Evolutionary conservation across 768 basidiomycete species (phyloP).

Genomic region (Podaxis sp.): DNA sequence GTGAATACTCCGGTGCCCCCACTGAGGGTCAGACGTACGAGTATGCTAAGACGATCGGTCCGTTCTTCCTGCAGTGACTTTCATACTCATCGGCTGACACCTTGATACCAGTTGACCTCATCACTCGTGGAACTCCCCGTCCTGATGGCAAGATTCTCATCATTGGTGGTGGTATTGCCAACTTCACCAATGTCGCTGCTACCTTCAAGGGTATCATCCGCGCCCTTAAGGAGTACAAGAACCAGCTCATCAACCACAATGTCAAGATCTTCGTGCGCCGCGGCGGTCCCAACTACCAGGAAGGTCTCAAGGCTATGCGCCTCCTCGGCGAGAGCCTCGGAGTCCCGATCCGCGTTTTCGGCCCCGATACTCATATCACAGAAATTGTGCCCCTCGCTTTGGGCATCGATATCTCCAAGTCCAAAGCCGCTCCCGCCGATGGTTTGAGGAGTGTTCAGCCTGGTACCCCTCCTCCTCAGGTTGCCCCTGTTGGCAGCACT

Average conservation of each 20-base stretch:
- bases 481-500: conserved; percentile 33
- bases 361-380: conserved; percentile 98
- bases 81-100: conserved; percentile 2
- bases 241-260: conserved; percentile 72
- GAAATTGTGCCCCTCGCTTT: conserved; percentile 98
- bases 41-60: conserved; percentile 96
- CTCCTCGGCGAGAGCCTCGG: conserved; percentile 95
- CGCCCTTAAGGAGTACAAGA: conserved; percentile 91
- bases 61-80: conserved; percentile 24
- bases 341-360: conserved; percentile 95
- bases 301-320: conserved; percentile 95
- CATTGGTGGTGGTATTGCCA: conserved; percentile 99
- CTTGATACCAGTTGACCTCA: conserved; percentile 67
- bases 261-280: conserved; percentile 97
- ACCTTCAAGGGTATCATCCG: conserved; percentile 99
- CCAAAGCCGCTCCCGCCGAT: conserved; percentile 29
- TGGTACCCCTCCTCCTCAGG: conserved; percentile 34
- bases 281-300: conserved; percentile 99
- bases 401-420: conserved; percentile 57
- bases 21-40: conserved; percentile 99
- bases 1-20: conserved; percentile 98
- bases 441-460: conserved; percentile 33
- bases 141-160: conserved; percentile 96
- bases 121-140: conserved; percentile 83
- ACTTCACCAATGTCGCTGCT: conserved; percentile 99